Base-by-base conservation (phyloP, 345 rosid genomes). In the Hibiscus syriacus region DNA sequence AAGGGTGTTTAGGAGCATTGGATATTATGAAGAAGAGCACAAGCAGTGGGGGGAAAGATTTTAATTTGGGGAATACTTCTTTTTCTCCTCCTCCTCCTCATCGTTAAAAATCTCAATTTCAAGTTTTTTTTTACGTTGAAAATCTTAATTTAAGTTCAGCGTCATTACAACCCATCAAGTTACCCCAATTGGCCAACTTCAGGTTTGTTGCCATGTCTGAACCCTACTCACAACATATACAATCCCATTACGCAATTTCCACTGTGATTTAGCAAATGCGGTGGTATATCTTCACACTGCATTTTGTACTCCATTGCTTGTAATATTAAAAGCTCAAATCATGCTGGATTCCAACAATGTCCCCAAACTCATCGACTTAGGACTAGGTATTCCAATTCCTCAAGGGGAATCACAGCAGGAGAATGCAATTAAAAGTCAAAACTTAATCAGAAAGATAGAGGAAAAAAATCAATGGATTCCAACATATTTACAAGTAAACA, bases 21-120 rank as follows among this genome's bases (percentile, higher is more conserved):
- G 94, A 88, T 68, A 84, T 89, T 1, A 85, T 89, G 6, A 77
- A 80, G 74, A 83, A 86, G 80, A 87, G 92, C 71, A 84, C 89
- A 1, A 89, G 92, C 43, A 83, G 83, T 70, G 89, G 87, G 46
- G 91, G 91, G 14, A 83, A 81, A 76, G 84, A 84, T 6, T 84
- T 64, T 69, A 84, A 86, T 78, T 68, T 88, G 84, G 91, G 89
- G 74, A 83, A 84, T n/a, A n/a, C n/a, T n/a, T n/a, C n/a, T n/a
- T n/a, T n/a, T n/a, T n/a, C n/a, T n/a, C n/a, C n/a, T n/a, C n/a
- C n/a, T n/a, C n/a, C n/a, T n/a, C n/a, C n/a, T n/a, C n/a, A n/a
- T n/a, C n/a, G n/a, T n/a, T n/a, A n/a, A n/a, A n/a, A n/a, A n/a
- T n/a, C n/a, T n/a, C n/a, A n/a, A n/a, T n/a, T n/a, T n/a, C n/a